A percentile compares a stretch with the other conserved stretches of the same genome.
phyloP scores from a whole-genome alignment of 73 alveolate genomes.

The Symbiodinium pilosum region DNA sequence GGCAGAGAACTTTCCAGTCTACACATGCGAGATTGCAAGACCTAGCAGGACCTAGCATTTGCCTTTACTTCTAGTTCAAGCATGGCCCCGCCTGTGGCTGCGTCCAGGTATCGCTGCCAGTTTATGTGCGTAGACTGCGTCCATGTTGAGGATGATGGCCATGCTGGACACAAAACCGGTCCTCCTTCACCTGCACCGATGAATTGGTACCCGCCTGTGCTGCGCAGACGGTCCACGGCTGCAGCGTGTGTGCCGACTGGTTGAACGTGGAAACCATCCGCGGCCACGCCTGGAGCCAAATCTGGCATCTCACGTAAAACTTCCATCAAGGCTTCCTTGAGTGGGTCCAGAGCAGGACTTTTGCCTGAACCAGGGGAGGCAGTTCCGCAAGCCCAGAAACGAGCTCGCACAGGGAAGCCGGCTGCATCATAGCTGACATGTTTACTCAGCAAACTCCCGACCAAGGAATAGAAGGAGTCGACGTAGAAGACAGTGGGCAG shows the following conservation, averaged over 20 bases:
- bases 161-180: slow-evolving; percentile 35
- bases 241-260: slow-evolving; percentile 20
- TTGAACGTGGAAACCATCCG: slow-evolving; percentile 24
- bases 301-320: slow-evolving; percentile 19
- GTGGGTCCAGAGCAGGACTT: slow-evolving; percentile 8
- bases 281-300: neutral
- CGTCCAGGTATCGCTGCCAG: slow-evolving; percentile 27
- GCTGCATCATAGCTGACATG: neutral
- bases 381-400: slow-evolving; percentile 22
- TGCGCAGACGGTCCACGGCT: slow-evolving; percentile 6
- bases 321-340: slow-evolving; percentile 22
- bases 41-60: neutral
- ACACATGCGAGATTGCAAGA: no score
- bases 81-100: slow-evolving; percentile 28
- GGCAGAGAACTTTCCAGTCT: no score
- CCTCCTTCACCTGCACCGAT: slow-evolving; percentile 39
- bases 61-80: neutral
- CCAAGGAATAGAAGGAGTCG: neutral
- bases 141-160: slow-evolving; percentile 27
- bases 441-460: slow-evolving; percentile 19
- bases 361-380: slow-evolving; percentile 58
- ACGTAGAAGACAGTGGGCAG: neutral
- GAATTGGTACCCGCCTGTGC: slow-evolving; percentile 15
- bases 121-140: neutral
- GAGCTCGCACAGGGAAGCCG: neutral